These are phyloP conservation scores for Bipolaris cookei DNA, from an alignment of 2,329 filamentous ascomycete species.

Conservation along the genomic window DNA sequence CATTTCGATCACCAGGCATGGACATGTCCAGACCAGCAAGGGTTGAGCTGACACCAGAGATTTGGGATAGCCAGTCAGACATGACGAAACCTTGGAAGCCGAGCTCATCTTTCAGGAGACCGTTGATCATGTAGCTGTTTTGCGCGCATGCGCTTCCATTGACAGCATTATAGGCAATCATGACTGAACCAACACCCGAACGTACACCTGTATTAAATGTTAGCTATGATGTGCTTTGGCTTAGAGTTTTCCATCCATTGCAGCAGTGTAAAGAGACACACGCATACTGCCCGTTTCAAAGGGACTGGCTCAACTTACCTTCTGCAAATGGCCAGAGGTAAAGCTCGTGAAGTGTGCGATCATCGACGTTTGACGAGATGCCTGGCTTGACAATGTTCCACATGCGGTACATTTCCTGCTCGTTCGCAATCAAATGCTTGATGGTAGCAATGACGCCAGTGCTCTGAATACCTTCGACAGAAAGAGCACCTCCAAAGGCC, in stretches of 20 bases:
- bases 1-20: constrained; percentile 74
- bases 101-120: constrained; percentile 83
- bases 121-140: constrained; percentile 82
- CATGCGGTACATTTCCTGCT: constrained; percentile 66
- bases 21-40: constrained; percentile 84
- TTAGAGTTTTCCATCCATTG: no score
- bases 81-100: constrained; percentile 76
- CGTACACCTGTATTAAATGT: constrained; percentile 57
- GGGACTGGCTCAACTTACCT: constrained; percentile 33
- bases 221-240: not conserved
- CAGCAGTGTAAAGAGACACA: not conserved
- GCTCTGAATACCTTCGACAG: constrained; percentile 76
- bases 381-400: constrained; percentile 48
- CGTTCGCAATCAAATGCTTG: constrained; percentile 75
- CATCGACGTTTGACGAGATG: constrained; percentile 70
- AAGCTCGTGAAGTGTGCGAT: constrained; percentile 75
- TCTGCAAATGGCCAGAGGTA: constrained; percentile 89
- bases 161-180: constrained; percentile 75
- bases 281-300: not conserved
- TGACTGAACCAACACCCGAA: constrained; percentile 78
- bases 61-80: constrained; percentile 86
- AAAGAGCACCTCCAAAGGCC: constrained; percentile 77
- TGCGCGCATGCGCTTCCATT: constrained; percentile 65
- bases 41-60: constrained; percentile 78
- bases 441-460: constrained; percentile 74